A percentile compares a stretch with the other conserved stretches of the same genome.
These are phyloP conservation scores for Asterophora lycoperdoides DNA, from an alignment of 768 basidiomycete genomes.

Conservation along the genomic window DNA sequence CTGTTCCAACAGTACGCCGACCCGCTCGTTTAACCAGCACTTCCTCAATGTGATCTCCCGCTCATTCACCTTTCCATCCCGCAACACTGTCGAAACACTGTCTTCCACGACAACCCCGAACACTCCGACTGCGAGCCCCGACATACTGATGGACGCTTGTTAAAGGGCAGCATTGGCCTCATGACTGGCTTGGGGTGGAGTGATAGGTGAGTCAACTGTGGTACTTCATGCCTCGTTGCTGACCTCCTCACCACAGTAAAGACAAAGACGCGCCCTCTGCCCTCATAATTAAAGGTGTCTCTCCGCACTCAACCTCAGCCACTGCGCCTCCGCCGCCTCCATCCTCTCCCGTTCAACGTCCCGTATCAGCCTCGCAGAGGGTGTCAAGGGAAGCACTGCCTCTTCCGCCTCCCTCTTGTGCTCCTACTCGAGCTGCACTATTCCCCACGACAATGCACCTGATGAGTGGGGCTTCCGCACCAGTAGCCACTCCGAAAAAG, in stretches of 20 bases:
- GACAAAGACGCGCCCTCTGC: conserved; percentile 71
- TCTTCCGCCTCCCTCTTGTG: conserved; percentile 20
- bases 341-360: conserved; percentile 22
- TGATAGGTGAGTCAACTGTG: conserved; percentile 46
- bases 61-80: no score
- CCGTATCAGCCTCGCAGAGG: not conserved
- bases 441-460: not conserved
- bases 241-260: conserved; percentile 47
- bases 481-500: not conserved
- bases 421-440: conserved; percentile 17
- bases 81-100: no score
- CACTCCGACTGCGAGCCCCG: no score
- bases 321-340: conserved; percentile 43
- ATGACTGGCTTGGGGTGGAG: conserved; percentile 76
- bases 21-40: no score
- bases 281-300: conserved; percentile 59
- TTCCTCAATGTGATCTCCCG: no score
- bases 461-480: not conserved
- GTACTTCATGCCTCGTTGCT: not conserved
- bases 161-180: conserved; percentile 61
- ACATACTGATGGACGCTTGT: conserved; percentile 56
- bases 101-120: no score
- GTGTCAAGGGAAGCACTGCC: not conserved
- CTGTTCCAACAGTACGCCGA: no score
- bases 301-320: conserved; percentile 50